These are phyloP conservation scores for Hydrangea macrophylla DNA, from an alignment of 148 eudicot genomes.

Conservation along the genomic window DNA sequence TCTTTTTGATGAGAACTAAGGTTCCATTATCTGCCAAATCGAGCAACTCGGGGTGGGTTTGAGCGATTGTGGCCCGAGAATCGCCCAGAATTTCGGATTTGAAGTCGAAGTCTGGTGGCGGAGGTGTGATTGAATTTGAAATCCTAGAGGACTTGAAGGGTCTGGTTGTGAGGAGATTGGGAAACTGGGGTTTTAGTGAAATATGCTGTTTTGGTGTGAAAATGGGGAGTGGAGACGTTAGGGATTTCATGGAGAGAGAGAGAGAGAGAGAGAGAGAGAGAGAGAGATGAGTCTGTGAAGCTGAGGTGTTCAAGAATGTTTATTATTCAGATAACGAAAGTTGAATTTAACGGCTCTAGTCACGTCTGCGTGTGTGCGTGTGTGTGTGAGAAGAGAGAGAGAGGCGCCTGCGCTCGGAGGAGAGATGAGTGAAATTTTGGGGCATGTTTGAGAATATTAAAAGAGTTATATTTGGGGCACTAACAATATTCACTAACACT, in stretches of 20 bases:
- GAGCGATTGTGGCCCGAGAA: slow-evolving; percentile 47
- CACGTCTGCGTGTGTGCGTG: no score
- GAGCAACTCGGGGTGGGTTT: slow-evolving; percentile 56
- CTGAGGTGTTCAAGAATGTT: background rate
- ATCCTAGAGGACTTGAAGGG: slow-evolving; percentile 18
- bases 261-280: slow-evolving; percentile 4
- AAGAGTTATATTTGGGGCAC: no score
- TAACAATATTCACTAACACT: no score
- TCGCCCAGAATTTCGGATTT: slow-evolving; percentile 28
- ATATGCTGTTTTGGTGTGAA: background rate
- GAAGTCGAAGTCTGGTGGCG: slow-evolving; percentile 70
- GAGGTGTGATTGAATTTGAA: slow-evolving; percentile 49
- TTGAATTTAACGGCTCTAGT: no score
- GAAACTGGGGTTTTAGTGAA: slow-evolving; percentile 1
- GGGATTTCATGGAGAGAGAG: slow-evolving; percentile 15
- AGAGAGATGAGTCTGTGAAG: background rate
- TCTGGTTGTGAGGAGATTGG: background rate
- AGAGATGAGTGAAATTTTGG: no score
- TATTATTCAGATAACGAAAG: background rate
- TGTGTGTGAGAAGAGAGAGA: no score
- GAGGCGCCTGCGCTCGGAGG: no score
- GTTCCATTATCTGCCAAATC: slow-evolving; percentile 70
- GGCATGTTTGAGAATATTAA: no score
- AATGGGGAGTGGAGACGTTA: slow-evolving; percentile 7
- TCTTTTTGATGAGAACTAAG: slow-evolving; percentile 53